Evolutionary conservation across 805 yeast species (phyloP).

Genomic region (Metschnikowia shivogae): DNA sequence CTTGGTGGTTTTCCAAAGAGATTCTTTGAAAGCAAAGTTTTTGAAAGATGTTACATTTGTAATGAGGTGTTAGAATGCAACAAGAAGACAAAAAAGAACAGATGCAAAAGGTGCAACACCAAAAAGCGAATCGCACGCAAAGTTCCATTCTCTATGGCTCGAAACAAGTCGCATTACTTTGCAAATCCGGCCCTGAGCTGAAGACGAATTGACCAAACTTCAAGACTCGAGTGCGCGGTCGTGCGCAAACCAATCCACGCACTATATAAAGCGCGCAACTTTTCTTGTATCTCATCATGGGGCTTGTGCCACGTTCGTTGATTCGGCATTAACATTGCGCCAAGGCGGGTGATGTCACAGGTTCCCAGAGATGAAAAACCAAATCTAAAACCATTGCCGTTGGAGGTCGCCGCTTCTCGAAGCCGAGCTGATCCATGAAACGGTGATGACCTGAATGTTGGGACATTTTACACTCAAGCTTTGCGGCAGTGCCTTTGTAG

Average conservation of each 20-base stretch:
- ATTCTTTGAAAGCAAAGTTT: no score
- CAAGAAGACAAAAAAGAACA: no score
- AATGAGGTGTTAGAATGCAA: no score
- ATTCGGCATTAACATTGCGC: slow-evolving; percentile 17
- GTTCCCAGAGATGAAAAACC: slow-evolving; percentile 34
- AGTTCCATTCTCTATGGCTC: no score
- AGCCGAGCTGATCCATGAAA: slow-evolving; percentile 80
- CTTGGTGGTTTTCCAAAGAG: no score
- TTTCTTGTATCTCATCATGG: slow-evolving; percentile 3
- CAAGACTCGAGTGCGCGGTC: neutral
- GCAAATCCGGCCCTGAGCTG: no score
- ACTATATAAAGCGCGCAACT: slow-evolving; percentile 1
- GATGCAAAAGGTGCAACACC: no score
- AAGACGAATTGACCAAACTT: no score
- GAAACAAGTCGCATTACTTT: no score
- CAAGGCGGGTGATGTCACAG: slow-evolving; percentile 8
- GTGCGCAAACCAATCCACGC: slow-evolving; percentile 4
- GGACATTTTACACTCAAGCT: slow-evolving; percentile 42
- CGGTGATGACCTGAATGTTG: slow-evolving; percentile 94
- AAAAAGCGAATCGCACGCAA: no score
- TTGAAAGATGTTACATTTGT: no score
- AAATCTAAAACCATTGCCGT: slow-evolving; percentile 98
- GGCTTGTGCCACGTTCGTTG: slow-evolving; percentile 7
- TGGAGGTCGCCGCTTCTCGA: slow-evolving; percentile 74
- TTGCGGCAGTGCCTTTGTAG: neutral